Conservation (phyloP, 2,329 filamentous ascomycete species). For the Immersiporthe knoxdaviesiana region DNA sequence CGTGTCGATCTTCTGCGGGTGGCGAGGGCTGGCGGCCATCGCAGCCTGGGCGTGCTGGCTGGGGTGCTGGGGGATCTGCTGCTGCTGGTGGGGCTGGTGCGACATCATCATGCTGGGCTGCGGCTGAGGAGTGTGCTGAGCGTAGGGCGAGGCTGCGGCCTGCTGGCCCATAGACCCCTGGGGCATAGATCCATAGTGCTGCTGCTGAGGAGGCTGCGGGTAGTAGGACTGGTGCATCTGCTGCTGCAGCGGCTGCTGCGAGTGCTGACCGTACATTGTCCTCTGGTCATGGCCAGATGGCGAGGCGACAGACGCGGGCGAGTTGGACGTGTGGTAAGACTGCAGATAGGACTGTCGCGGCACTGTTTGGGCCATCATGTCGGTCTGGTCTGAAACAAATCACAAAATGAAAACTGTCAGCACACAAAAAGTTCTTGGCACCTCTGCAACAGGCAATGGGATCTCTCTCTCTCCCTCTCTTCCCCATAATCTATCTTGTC, state of each 20-base stretch:
- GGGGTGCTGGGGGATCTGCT: slow-evolving; percentile 61
- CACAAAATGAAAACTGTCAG: slow-evolving; percentile 29
- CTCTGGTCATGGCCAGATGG: slow-evolving; percentile 87
- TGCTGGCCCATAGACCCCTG: slow-evolving; percentile 48
- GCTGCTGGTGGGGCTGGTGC: slow-evolving; percentile 58
- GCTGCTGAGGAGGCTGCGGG: slow-evolving; percentile 56
- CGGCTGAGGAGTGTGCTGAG: slow-evolving; percentile 65
- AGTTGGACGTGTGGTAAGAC: slow-evolving; percentile 96
- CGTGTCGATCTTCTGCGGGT: slow-evolving; percentile 62
- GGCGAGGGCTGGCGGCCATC: slow-evolving; percentile 64
- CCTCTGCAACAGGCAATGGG: not conserved
- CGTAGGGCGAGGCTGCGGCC: slow-evolving; percentile 58
- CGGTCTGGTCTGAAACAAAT: slow-evolving; percentile 55
- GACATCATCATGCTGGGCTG: slow-evolving; percentile 71
- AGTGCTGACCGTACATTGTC: slow-evolving; percentile 78
- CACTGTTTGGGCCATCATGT: slow-evolving; percentile 71
- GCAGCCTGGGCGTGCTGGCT: slow-evolving; percentile 58
- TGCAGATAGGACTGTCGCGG: slow-evolving; percentile 83
- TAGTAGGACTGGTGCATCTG: slow-evolving; percentile 70
- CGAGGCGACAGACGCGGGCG: slow-evolving; percentile 89
- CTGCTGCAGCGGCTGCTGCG: slow-evolving; percentile 73
- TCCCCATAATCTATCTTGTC: too few species aligned
- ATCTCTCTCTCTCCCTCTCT: too few species aligned
- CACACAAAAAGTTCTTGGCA: not conserved
- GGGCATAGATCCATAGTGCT: slow-evolving; percentile 66